Evolutionary conservation across 1,284 basidiomycete species (phyloP).

Genomic region (Boletus albobrunnescens): DNA sequence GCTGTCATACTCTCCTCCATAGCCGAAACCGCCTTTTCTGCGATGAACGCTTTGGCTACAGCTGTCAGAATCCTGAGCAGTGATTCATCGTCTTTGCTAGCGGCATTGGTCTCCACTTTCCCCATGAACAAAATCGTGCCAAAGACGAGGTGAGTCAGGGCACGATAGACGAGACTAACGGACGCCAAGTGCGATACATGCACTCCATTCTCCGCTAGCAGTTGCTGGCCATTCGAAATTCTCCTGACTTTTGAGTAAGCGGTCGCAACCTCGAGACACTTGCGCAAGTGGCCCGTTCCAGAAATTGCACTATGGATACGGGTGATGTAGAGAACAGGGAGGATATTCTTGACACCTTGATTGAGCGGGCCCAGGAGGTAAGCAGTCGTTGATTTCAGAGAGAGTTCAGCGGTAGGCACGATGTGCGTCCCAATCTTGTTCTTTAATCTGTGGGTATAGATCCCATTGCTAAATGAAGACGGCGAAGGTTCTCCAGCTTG

Average conservation of each 20-base stretch:
- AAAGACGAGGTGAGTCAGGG: slow-evolving; percentile 60
- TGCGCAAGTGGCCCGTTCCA: slow-evolving; percentile 57
- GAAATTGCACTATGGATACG: slow-evolving; percentile 65
- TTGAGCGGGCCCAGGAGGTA: slow-evolving; percentile 63
- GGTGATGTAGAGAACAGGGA: slow-evolving; percentile 74
- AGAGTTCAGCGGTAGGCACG: slow-evolving; percentile 76
- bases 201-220: slow-evolving; percentile 54
- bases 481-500: slow-evolving; percentile 40
- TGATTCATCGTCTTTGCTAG: slow-evolving; percentile 45
- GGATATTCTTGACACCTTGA: slow-evolving; percentile 66
- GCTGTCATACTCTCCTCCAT: slow-evolving; percentile 75
- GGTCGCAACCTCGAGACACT: slow-evolving; percentile 59
- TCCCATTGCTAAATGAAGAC: slow-evolving; percentile 59
- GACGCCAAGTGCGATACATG: slow-evolving; percentile 62
- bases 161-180: slow-evolving; percentile 59
- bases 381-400: slow-evolving; percentile 56
- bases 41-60: slow-evolving; percentile 66
- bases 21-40: slow-evolving; percentile 58
- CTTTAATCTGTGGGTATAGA: slow-evolving; percentile 71
- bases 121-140: slow-evolving; percentile 60
- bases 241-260: slow-evolving; percentile 58
- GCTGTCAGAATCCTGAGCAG: slow-evolving; percentile 68
- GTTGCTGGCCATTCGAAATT: slow-evolving; percentile 45
- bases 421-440: slow-evolving; percentile 76
- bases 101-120: slow-evolving; percentile 53